Base-by-base conservation (phyloP, 2,329 filamentous ascomycete species). In the Penicillium freii region DNA sequence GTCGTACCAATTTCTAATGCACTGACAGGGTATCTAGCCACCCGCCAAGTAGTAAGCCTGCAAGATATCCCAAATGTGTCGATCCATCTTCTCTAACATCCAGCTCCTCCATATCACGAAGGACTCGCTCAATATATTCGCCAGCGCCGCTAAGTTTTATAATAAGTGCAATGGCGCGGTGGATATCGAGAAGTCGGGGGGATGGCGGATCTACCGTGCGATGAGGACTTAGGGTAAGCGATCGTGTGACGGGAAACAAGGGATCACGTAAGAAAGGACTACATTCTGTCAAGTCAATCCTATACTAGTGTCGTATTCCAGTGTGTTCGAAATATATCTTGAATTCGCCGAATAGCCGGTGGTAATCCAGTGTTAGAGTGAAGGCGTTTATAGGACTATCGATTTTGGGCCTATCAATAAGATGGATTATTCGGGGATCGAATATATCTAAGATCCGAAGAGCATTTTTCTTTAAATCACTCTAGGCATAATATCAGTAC, bases 141-240 rank as follows among this genome's bases (percentile, higher is more conserved):
- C 62, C 63, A 5, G 62, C 65, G 29, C 52, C 64, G 47, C 64
- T 65, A 21, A 68, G 57, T 27, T 68, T 59, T 27, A 72, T 56
- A 47, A 72, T 70, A 56, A 51, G 59, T 38, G 68, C 62, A 60
- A 72, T 69, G 27, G 66, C 66, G 54, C 57, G 50, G 57, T 71
- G 68, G 54, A 71, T 55, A 36, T 40, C 56, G 19, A 68, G 67
- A 61, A 69, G 64, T 44, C 60, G 58, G 54, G 59, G 48, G 51
- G 67, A 66, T 56, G 69, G 69, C 49, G 69, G 70, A 59, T 73
- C 70, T 61, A 69, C 69, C n/a, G 71, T 73, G 45, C 65, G 64
- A 66, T 61, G 57, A 23, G 60, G 51, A 46, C 59, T 73, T 21
- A 73, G 62, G 39, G 46, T 59, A 29, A 66, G 61, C 17, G 54